Base-by-base conservation (phyloP, 306 rosid species). In the Quercus cerris region DNA sequence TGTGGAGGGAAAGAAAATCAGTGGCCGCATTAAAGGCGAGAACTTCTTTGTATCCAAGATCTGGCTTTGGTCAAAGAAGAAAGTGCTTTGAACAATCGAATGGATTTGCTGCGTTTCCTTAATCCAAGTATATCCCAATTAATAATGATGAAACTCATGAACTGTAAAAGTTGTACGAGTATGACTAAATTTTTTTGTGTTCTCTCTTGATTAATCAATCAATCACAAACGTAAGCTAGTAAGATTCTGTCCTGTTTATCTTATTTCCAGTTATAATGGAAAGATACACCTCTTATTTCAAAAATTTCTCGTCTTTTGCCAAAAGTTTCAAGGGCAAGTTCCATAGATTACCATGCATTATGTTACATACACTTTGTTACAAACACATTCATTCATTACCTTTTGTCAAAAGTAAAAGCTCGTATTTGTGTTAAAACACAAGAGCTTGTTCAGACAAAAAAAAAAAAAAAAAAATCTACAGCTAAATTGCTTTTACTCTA, bases 41-140 rank as follows among this genome's bases (percentile, higher is more conserved):
- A 94, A 97, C 88, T 91, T 91, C 58, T 94, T 97, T 23, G 94
- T 94, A 58, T 94, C 97, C 4, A 94, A 94, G 86, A 94, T 91
- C 63, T 94, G 97, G 99, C 97, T 89, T 27, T 92, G 97, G 98
- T 87, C 94, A 19, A 87, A 86, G 74, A 88, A 84, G 66, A 85
- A 54, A 74, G 41, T 69, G 87, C 82, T 80, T 84, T 87, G 18
- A 71, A 79, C 82, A 73, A 41, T 33, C 81, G 68, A 73, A 82
- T 86, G 22, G 73, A 73, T 71, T 1, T 81, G 61, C 75, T 83
- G 33, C 79, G 86, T 69, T 87, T 84, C 81, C 70, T 87, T 19
- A 62, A 56, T 54, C 73, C 77, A 70, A 72, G 27, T 75, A 6
- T 75, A 15, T 69, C 28, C 63, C 82, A 11, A 22, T 22, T 70